phyloP scores from a whole-genome alignment of 2,329 filamentous ascomycete genomes.

The Apiospora sp. region DNA sequence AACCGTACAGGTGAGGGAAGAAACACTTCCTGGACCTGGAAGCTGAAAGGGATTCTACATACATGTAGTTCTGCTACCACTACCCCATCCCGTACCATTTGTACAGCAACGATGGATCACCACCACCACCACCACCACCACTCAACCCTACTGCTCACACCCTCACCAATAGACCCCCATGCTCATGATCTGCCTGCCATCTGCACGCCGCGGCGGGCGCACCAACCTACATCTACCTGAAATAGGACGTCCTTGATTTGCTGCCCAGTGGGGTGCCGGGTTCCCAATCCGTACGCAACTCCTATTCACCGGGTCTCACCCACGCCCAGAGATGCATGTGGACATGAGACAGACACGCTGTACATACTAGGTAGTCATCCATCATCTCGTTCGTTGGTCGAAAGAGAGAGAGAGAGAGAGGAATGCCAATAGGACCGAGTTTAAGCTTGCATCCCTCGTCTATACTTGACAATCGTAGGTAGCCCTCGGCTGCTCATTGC shows the following conservation, averaged over 20 bases:
- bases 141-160: neutral
- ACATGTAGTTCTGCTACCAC: neutral
- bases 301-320: slow-evolving; percentile 12
- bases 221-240: slow-evolving; percentile 17
- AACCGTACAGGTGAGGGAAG: neutral
- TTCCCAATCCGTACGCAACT: neutral
- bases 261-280: neutral
- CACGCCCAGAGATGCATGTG: neutral
- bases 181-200: slow-evolving; percentile 17
- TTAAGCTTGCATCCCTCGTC: neutral
- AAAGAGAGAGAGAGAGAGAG: no score
- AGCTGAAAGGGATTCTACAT: neutral
- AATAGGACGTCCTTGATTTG: slow-evolving; percentile 22
- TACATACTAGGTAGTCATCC: neutral
- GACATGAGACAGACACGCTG: slow-evolving; percentile 12
- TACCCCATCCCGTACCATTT: slow-evolving; percentile 5
- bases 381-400: neutral
- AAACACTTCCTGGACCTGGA: neutral
- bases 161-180: neutral
- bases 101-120: neutral
- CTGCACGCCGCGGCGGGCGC: slow-evolving; percentile 10
- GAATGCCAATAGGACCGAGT: slow-evolving; percentile 2
- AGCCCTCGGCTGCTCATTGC: neutral
- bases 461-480: neutral
- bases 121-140: neutral